Evolutionary conservation across 176 grass and related monocot species (phyloP).

Genomic region (Zea luxurians): DNA sequence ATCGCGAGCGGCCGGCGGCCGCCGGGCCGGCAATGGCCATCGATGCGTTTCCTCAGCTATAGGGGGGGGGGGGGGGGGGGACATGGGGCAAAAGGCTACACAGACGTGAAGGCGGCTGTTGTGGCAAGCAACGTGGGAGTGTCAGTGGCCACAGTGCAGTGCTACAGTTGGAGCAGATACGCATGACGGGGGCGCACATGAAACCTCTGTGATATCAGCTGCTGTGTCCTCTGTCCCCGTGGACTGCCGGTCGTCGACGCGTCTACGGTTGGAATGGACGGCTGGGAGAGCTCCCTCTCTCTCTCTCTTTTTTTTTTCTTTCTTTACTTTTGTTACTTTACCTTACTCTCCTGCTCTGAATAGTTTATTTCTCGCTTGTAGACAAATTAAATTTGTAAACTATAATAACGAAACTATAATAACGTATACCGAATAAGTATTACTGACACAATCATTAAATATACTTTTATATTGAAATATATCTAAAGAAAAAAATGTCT

Average conservation of each 20-base stretch:
- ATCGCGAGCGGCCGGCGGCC: no score
- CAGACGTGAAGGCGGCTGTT: neutral
- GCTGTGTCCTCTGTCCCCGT: constrained; percentile 7
- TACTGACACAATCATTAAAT: no score
- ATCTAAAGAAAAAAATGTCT: no score
- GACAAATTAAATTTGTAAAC: no score
- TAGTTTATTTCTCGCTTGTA: no score
- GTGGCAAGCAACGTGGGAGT: constrained; percentile 31
- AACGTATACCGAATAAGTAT: no score
- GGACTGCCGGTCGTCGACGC: constrained; percentile 19
- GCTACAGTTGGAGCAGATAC: constrained; percentile 23
- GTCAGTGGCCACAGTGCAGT: constrained; percentile 26
- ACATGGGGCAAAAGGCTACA: constrained; percentile 19
- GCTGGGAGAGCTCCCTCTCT: neutral
- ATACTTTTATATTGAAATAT: no score
- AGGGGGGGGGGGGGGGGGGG: neutral
- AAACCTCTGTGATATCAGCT: constrained; percentile 6
- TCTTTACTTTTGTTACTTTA: neutral
- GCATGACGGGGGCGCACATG: constrained; percentile 28
- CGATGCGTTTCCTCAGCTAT: constrained; percentile 8
- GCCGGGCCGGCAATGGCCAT: neutral
- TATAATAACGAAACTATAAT: no score
- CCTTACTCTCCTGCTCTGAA: no score
- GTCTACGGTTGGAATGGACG: constrained; percentile 8
- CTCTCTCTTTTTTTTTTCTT: neutral